Conservation (phyloP, 2,329 filamentous ascomycete species). For the Aspergillus hortae region DNA sequence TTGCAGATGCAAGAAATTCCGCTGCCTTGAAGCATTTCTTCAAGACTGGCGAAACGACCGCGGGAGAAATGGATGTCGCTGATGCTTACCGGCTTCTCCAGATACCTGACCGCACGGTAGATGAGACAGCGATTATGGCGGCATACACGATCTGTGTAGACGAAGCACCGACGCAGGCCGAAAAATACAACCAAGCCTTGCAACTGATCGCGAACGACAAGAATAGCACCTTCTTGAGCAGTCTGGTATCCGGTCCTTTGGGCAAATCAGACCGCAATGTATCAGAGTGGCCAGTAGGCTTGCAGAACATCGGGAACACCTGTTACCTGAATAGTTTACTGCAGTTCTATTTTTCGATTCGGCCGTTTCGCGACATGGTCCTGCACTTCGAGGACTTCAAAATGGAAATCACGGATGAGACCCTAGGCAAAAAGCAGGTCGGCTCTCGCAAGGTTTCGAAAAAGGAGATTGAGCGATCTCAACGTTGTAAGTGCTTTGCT, state of each 20-base stretch:
- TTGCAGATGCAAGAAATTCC: slow-evolving; percentile 58
- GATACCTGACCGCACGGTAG: slow-evolving; percentile 51
- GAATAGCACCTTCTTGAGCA: slow-evolving; percentile 35
- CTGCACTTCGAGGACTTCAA: slow-evolving; percentile 69
- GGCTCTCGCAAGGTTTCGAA: slow-evolving; percentile 66
- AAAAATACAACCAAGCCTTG: slow-evolving; percentile 46
- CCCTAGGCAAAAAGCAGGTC: slow-evolving; percentile 65
- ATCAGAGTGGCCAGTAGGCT: slow-evolving; percentile 70
- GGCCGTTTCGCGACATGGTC: slow-evolving; percentile 74
- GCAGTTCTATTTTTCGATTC: slow-evolving; percentile 90
- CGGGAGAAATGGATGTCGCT: slow-evolving; percentile 53
- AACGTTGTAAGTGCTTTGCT: slow-evolving; percentile 64
- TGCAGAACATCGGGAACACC: slow-evolving; percentile 93
- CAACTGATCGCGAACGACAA: slow-evolving; percentile 45
- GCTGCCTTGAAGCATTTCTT: slow-evolving; percentile 51
- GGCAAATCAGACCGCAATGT: slow-evolving; percentile 30
- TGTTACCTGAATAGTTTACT: slow-evolving; percentile 96
- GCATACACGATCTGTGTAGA: slow-evolving; percentile 46
- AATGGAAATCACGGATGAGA: slow-evolving; percentile 63
- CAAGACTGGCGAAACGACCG: slow-evolving; percentile 48
- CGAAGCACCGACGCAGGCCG: slow-evolving; percentile 45
- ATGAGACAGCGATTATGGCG: slow-evolving; percentile 49
- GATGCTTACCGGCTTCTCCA: slow-evolving; percentile 52
- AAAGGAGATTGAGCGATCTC: slow-evolving; percentile 57
- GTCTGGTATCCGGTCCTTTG: slow-evolving; percentile 29